Percentiles rank a stretch among this genome's conserved stretches.
Conservation (phyloP, 345 rosid species). For the Mangifera indica region DNA sequence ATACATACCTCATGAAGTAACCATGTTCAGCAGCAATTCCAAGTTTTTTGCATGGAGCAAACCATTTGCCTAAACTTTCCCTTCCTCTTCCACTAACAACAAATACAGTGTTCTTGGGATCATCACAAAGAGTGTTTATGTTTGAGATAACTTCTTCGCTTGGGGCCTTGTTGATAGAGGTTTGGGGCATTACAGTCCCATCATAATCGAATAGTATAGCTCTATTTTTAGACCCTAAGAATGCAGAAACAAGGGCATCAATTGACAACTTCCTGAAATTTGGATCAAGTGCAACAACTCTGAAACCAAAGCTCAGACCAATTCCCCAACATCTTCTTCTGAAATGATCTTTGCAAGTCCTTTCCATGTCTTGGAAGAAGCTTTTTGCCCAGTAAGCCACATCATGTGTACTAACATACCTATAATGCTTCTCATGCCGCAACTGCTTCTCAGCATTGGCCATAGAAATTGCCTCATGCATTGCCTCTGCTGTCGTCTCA, state of each 20-base stretch:
- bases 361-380: constrained; percentile 74
- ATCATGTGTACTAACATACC: constrained; percentile 70
- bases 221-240: constrained; percentile 55
- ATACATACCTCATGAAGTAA: constrained; percentile 53
- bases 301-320: constrained; percentile 71
- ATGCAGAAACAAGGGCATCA: constrained; percentile 54
- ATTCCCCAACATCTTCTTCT: constrained; percentile 74
- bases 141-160: constrained; percentile 51
- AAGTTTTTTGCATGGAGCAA: constrained; percentile 55
- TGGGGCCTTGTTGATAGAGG: constrained; percentile 63
- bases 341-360: constrained; percentile 70
- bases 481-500: constrained; percentile 69
- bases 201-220: constrained; percentile 69
- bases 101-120: constrained; percentile 52
- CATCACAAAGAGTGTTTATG: constrained; percentile 50
- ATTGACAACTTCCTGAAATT: constrained; percentile 60
- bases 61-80: constrained; percentile 64
- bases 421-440: constrained; percentile 96
- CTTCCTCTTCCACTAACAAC: constrained; percentile 73
- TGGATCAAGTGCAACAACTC: constrained; percentile 73
- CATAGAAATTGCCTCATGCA: constrained; percentile 73
- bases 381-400: constrained; percentile 76
- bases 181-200: constrained; percentile 72
- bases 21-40: constrained; percentile 82
- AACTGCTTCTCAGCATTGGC: constrained; percentile 58